These are phyloP conservation scores for Keithomyces neogunnii DNA, from an alignment of 2,329 filamentous ascomycete species.

Conservation along the genomic window DNA sequence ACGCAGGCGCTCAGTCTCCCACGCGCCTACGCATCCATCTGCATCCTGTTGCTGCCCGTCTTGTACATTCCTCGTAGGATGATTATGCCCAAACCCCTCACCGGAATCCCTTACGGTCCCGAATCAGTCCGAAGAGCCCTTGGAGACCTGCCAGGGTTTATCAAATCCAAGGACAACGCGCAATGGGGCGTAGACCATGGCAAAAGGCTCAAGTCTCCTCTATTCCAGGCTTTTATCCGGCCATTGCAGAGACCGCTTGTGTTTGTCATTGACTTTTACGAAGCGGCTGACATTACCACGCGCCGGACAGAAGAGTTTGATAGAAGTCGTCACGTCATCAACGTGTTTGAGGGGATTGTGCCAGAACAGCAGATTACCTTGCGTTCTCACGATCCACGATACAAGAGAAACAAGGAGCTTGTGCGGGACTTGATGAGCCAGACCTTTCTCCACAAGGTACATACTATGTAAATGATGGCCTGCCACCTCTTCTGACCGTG, in stretches of 20 bases:
- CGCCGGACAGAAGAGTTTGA: slow-evolving; percentile 19
- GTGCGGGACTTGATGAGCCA: slow-evolving; percentile 21
- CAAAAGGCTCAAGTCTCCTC: slow-evolving; percentile 8
- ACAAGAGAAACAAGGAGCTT: slow-evolving; percentile 18
- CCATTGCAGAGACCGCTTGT: slow-evolving; percentile 16
- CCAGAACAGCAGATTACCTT: slow-evolving; percentile 19
- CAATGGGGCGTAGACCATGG: neutral
- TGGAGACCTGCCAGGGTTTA: slow-evolving; percentile 14
- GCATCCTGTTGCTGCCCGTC: neutral
- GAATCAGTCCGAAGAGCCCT: slow-evolving; percentile 11
- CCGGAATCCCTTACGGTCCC: slow-evolving; percentile 20
- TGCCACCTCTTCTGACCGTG: too few relatives aligned
- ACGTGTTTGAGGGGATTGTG: neutral
- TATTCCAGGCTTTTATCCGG: slow-evolving; percentile 18
- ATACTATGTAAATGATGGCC: neutral
- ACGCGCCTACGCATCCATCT: neutral
- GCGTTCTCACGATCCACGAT: slow-evolving; percentile 15
- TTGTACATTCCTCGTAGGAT: neutral
- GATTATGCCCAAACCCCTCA: slow-evolving; percentile 17
- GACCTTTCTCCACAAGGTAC: slow-evolving; percentile 15
- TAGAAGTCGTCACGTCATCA: slow-evolving; percentile 6
- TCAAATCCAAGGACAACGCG: neutral
- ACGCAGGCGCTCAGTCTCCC: neutral
- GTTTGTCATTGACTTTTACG: slow-evolving; percentile 15
- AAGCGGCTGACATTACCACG: slow-evolving; percentile 16